Evolutionary conservation across 768 basidiomycete genomes (phyloP).

Genomic region (Lanmaoa pseudosensibilis): DNA sequence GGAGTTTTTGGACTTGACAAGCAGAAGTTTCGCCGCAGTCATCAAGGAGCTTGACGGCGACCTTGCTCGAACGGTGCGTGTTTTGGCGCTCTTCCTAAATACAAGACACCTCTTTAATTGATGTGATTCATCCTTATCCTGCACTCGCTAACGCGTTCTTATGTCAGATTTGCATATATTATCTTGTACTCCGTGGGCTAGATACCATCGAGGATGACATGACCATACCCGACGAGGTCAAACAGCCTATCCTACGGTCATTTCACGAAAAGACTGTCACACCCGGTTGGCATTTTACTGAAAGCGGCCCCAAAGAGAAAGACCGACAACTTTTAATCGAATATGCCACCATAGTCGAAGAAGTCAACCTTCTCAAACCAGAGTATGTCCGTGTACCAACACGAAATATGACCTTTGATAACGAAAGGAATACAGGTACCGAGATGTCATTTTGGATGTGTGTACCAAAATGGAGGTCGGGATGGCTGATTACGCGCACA

Average conservation of each 20-base stretch:
- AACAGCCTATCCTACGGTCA: constrained; percentile 79
- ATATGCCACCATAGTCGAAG: constrained; percentile 78
- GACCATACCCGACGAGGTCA: constrained; percentile 83
- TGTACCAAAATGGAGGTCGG: constrained; percentile 85
- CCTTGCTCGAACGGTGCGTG: constrained; percentile 83
- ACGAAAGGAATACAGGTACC: constrained; percentile 49
- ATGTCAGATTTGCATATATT: constrained; percentile 86
- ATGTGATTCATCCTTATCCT: background rate
- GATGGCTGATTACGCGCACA: constrained; percentile 95
- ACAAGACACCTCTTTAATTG: background rate
- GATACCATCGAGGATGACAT: constrained; percentile 99
- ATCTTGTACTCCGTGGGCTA: constrained; percentile 89
- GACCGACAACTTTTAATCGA: constrained; percentile 84
- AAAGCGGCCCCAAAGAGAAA: constrained; percentile 82
- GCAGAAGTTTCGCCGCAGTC: constrained; percentile 87
- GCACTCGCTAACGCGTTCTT: background rate
- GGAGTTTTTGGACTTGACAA: constrained; percentile 85
- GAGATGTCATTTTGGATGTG: constrained; percentile 79
- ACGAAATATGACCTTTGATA: background rate
- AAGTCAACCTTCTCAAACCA: constrained; percentile 67
- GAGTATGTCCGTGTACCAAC: constrained; percentile 40
- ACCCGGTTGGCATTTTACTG: constrained; percentile 85
- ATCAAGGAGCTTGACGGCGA: constrained; percentile 97
- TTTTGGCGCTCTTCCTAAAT: background rate
- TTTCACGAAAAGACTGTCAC: constrained; percentile 80